Conservation (phyloP, 2,329 filamentous ascomycete genomes). For the Dryadomyces quercus-mongolicae region DNA sequence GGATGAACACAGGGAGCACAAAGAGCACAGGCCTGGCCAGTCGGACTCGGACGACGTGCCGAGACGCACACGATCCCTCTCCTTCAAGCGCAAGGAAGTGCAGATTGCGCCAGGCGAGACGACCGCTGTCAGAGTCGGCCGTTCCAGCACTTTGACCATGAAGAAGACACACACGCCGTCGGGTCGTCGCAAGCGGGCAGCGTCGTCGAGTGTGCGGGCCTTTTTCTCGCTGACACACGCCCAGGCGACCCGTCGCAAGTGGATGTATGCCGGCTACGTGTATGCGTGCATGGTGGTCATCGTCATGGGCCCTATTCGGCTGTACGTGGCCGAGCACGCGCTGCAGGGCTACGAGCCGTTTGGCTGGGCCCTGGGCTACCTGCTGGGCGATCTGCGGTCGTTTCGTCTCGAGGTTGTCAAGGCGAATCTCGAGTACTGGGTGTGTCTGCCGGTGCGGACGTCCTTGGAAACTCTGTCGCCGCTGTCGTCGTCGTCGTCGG, state of each 20-base stretch:
- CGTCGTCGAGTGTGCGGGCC: conserved; percentile 52
- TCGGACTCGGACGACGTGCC: conserved; percentile 1
- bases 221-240: conserved; percentile 70
- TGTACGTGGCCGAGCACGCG: conserved; percentile 54
- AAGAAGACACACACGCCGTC: conserved; percentile 44
- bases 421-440: conserved; percentile 61
- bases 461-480: background rate
- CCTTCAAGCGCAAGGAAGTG: background rate
- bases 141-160: too few species aligned
- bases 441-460: conserved; percentile 47
- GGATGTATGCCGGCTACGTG: conserved; percentile 70
- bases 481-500: background rate
- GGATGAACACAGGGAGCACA: too few species aligned
- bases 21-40: background rate
- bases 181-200: conserved; percentile 52
- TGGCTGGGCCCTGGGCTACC: conserved; percentile 83
- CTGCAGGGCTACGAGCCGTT: conserved; percentile 67
- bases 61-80: background rate
- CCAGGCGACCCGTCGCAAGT: conserved; percentile 67
- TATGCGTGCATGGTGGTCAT: conserved; percentile 56
- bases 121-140: background rate
- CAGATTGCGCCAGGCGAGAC: too few species aligned
- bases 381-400: conserved; percentile 65
- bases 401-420: conserved; percentile 62
- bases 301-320: conserved; percentile 59